These are phyloP conservation scores for Takakia lepidozioides DNA, from an alignment of 225 moss, liverwort and hornwort genomes.

Conservation along the genomic window DNA sequence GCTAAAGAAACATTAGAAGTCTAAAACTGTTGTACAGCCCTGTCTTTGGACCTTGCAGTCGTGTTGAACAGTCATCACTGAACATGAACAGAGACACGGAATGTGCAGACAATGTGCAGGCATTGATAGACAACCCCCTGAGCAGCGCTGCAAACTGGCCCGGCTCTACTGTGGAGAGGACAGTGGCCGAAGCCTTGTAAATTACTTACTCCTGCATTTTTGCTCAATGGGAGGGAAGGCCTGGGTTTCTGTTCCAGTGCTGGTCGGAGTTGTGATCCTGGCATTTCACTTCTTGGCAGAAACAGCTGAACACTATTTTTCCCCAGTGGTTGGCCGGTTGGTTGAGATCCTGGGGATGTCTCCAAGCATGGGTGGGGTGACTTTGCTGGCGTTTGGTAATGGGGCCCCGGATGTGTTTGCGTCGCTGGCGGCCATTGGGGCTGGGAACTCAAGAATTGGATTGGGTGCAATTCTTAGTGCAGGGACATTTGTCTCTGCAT, in stretches of 20 bases:
- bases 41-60: constrained; percentile 3
- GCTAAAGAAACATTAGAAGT: not conserved
- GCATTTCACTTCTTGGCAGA: constrained; percentile 52
- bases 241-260: constrained; percentile 49
- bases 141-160: constrained; percentile 41
- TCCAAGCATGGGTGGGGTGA: constrained; percentile 56
- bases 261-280: constrained; percentile 29
- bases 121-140: constrained; percentile 20
- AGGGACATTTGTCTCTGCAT: constrained; percentile 54
- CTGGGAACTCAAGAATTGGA: constrained; percentile 48
- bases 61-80: not conserved
- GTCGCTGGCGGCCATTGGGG: constrained; percentile 52
- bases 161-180: constrained; percentile 36
- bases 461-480: constrained; percentile 57
- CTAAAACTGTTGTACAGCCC: not conserved
- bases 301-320: constrained; percentile 54
- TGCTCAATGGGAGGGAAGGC: constrained; percentile 42
- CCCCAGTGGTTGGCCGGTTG: constrained; percentile 40
- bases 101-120: constrained; percentile 39
- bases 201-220: constrained; percentile 47
- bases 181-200: constrained; percentile 45
- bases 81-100: no score
- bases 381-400: constrained; percentile 49
- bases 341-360: constrained; percentile 51
- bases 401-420: constrained; percentile 60